Base-by-base conservation (phyloP, 148 eudicot species). In the Diospyros lotus region DNA sequence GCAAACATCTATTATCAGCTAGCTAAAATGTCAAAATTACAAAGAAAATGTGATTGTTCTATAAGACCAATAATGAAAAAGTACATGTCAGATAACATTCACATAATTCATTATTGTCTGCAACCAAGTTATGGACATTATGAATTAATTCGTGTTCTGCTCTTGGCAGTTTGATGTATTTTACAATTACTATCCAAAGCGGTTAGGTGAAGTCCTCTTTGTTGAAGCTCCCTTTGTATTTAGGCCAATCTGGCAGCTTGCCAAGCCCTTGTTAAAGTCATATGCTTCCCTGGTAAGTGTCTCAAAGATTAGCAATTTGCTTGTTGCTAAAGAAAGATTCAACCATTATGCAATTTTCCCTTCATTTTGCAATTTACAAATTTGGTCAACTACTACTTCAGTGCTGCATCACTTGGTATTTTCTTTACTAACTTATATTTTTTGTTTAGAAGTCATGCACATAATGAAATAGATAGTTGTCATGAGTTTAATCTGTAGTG, bases 171-270 rank as follows among this genome's bases (percentile, higher is more conserved):
- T 94, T 82, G 97, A 94, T 72, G 88, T 91, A n/a, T 90, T 90
- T 73, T 92, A 92, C 86, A 70, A 76, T 72, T 94, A 94, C 88
- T 94, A 94, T 78, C 98, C 98, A 18, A 86, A 75, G 83, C 82
- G 97, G 69, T 72, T 95, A 85, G 90, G 90, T 50, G 82, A 90
- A 79, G 90, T 95, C 62, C 87, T 95, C 12, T 89, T 95, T 82
- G 97, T 95, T 28, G 96, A 92, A 18, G 96, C 98, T 65, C 98
- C 98, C 18, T 95, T 93, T 69, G 80, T 95, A 52, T 95, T 95
- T 68, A 83, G 82, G 82, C 97, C 97, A 56, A 70, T 95, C 68
- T 95, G 98, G 97, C 89, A 89, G 78, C 78, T 95, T 50, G 86
- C 84, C 58, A 95, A 93, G 87, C 97, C 98, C 75, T 68, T 95